phyloP scores from a whole-genome alignment of 768 basidiomycete species.

The Phlebiopsis gigantea region DNA sequence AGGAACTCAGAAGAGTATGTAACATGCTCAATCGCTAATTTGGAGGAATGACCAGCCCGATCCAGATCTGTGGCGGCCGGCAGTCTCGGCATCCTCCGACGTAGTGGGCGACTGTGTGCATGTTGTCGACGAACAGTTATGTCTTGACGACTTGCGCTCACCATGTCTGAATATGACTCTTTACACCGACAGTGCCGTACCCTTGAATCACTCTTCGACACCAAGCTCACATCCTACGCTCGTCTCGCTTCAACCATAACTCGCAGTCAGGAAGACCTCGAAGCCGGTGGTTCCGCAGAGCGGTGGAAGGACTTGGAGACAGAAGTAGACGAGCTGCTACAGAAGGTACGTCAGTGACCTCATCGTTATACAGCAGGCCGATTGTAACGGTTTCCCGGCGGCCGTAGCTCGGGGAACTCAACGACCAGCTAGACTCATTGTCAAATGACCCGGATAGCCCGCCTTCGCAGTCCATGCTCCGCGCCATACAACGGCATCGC shows the following conservation, averaged over 20 bases:
- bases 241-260: constrained; percentile 72
- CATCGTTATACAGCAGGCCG: background rate
- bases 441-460: constrained; percentile 62
- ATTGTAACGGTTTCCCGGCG: background rate
- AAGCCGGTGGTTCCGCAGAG: constrained; percentile 63
- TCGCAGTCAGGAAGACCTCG: constrained; percentile 52
- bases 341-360: constrained; percentile 53
- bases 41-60: background rate
- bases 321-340: constrained; percentile 81
- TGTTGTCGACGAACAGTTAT: background rate
- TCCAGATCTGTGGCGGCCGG: background rate
- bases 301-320: constrained; percentile 80
- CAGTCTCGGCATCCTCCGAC: constrained; percentile 3
- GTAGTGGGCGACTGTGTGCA: background rate
- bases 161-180: constrained; percentile 80
- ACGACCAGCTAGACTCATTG: constrained; percentile 69
- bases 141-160: background rate
- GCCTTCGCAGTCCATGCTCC: constrained; percentile 78
- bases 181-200: constrained; percentile 90
- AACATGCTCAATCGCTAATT: background rate
- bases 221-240: constrained; percentile 87
- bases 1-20: background rate
- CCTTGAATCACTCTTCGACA: constrained; percentile 87
- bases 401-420: constrained; percentile 75
- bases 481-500: constrained; percentile 85